Percentiles rank a stretch among this genome's conserved stretches.
Conservation (phyloP, 345 rosid species). For the Syzygium jambos region DNA sequence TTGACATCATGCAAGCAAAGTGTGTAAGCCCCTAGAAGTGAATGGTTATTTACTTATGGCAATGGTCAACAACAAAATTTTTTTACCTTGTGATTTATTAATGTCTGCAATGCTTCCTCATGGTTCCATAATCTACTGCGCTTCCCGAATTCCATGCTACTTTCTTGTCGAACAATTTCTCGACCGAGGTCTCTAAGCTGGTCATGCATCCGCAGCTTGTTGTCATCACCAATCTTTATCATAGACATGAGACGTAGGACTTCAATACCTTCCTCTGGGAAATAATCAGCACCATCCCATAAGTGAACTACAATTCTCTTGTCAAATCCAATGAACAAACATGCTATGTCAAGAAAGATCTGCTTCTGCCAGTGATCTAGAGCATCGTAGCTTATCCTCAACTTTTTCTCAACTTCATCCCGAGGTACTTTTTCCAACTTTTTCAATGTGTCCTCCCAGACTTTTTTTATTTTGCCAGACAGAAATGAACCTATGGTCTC, state of each 20-base stretch:
- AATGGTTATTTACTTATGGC: neutral
- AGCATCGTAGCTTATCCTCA: constrained; percentile 12
- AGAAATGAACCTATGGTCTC: constrained; percentile 12
- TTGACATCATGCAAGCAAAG: neutral
- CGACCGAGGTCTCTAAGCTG: constrained; percentile 14
- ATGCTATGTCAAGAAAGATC: constrained; percentile 13
- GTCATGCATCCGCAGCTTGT: constrained; percentile 13
- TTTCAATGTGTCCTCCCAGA: constrained; percentile 11
- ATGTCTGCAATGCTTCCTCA: constrained; percentile 3
- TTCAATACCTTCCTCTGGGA: constrained; percentile 13
- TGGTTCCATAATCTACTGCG: constrained; percentile 13
- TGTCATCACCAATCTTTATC: constrained; percentile 11
- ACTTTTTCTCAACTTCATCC: constrained; percentile 4
- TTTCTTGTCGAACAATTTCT: constrained; percentile 12
- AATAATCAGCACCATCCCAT: constrained; percentile 6
- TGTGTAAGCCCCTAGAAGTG: neutral
- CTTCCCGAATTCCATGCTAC: neutral
- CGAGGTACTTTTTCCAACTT: constrained; percentile 12
- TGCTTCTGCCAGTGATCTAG: constrained; percentile 16
- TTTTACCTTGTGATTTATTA: constrained; percentile 4
- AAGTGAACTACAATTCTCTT: constrained; percentile 10
- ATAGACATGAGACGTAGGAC: constrained; percentile 10
- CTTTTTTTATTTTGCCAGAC: constrained; percentile 3
- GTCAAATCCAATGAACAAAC: constrained; percentile 9
- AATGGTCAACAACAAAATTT: neutral